Evolutionary conservation across 106 monocot genomes (phyloP).

Genomic region (Apostasia shenzhenica): DNA sequence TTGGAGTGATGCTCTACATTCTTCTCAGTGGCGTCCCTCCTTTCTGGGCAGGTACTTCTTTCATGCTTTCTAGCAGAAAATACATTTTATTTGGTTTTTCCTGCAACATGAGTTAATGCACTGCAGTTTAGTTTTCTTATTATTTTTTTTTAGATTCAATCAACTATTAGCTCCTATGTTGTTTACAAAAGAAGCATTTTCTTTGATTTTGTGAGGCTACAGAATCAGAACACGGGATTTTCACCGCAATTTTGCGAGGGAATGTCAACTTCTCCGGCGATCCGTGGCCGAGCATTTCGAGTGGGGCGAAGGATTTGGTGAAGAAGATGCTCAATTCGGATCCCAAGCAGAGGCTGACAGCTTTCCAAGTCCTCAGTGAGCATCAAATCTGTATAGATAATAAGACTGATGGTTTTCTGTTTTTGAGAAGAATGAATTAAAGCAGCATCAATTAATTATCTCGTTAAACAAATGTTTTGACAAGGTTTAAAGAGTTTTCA

Average conservation of each 20-base stretch:
- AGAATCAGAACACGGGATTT: slow-evolving; percentile 65
- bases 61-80: too few relatives aligned
- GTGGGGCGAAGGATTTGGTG: slow-evolving; percentile 63
- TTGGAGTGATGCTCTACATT: slow-evolving; percentile 62
- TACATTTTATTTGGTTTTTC: too few relatives aligned
- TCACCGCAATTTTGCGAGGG: slow-evolving; percentile 49
- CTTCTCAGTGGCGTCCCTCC: slow-evolving; percentile 65
- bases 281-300: slow-evolving; percentile 71
- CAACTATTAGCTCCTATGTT: background rate
- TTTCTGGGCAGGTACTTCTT: slow-evolving; percentile 49
- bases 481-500: too few relatives aligned
- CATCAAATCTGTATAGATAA: background rate
- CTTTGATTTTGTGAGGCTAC: background rate
- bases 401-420: too few relatives aligned
- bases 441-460: too few relatives aligned
- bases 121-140: background rate
- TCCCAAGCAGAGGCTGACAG: slow-evolving; percentile 61
- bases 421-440: too few relatives aligned
- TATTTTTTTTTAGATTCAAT: background rate
- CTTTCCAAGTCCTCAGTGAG: slow-evolving; percentile 69
- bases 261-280: slow-evolving; percentile 55
- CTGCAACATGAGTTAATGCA: background rate
- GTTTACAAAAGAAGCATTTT: background rate
- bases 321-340: slow-evolving; percentile 59
- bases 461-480: too few relatives aligned